Evolutionary conservation across 805 yeast genomes (phyloP).

Genomic region (Wickerhamiella bombiphila): DNA sequence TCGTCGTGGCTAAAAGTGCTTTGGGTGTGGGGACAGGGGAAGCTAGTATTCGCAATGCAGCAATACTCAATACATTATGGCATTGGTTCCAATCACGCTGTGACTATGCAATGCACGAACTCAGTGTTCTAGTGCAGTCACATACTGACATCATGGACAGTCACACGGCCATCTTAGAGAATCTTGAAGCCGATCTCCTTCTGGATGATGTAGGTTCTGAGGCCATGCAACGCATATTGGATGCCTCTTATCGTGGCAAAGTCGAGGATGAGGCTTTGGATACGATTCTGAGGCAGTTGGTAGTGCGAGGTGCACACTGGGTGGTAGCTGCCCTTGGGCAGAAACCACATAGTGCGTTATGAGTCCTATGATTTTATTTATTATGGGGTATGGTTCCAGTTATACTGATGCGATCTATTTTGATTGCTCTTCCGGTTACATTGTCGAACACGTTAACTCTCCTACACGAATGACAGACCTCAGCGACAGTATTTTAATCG

Average conservation of each 20-base stretch:
- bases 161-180: neutral
- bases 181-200: neutral
- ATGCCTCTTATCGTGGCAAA: neutral
- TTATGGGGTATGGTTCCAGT: no score
- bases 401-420: no score
- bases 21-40: no score
- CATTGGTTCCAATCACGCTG: neutral
- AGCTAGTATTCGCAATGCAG: neutral
- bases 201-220: neutral
- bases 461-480: no score
- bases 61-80: neutral
- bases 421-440: no score
- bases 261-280: neutral
- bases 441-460: no score
- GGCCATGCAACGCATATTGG: neutral
- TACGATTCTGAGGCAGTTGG: neutral
- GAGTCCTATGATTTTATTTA: no score
- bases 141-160: neutral
- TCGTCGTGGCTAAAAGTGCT: no score
- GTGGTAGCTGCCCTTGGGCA: no score
- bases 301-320: neutral
- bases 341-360: no score
- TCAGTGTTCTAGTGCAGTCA: neutral
- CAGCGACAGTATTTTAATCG: no score
- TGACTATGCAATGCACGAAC: neutral